Evolutionary conservation across 257 asterid species (phyloP).

Genomic region (Nicotiana noctiflora): DNA sequence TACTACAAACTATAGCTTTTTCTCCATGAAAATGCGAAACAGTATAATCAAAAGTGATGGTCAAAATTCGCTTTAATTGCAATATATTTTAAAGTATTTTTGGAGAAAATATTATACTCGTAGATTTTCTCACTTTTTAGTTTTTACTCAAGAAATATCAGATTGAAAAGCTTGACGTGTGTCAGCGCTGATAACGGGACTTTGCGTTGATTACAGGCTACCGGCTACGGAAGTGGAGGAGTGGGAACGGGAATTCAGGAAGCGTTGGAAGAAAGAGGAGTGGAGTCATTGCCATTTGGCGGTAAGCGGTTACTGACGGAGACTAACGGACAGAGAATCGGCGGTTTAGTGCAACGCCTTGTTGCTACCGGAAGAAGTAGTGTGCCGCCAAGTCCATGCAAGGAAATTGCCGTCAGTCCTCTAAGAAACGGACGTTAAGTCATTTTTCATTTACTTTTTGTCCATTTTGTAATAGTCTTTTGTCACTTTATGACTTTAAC

Average conservation of each 20-base stretch:
- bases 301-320: slow-evolving; percentile 83
- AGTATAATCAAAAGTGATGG: not conserved
- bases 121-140: not conserved
- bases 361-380: slow-evolving; percentile 71
- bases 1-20: not conserved
- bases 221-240: slow-evolving; percentile 36
- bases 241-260: slow-evolving; percentile 29
- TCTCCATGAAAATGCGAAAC: not conserved
- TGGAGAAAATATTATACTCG: not conserved
- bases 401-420: slow-evolving; percentile 74
- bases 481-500: not conserved
- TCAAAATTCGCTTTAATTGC: not conserved
- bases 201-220: slow-evolving; percentile 30
- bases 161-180: slow-evolving; percentile 7
- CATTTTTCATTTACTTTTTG: not conserved
- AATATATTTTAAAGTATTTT: not conserved
- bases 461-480: slow-evolving; percentile 5
- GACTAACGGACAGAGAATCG: slow-evolving; percentile 73
- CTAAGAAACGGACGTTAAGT: slow-evolving; percentile 78
- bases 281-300: slow-evolving; percentile 81
- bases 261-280: slow-evolving; percentile 57
- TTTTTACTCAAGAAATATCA: not conserved
- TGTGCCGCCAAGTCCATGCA: slow-evolving; percentile 94
- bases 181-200: not conserved
- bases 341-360: slow-evolving; percentile 67